These are phyloP conservation scores for Fusarium sp. DNA, from an alignment of 2,329 filamentous ascomycete species.

Conservation along the genomic window DNA sequence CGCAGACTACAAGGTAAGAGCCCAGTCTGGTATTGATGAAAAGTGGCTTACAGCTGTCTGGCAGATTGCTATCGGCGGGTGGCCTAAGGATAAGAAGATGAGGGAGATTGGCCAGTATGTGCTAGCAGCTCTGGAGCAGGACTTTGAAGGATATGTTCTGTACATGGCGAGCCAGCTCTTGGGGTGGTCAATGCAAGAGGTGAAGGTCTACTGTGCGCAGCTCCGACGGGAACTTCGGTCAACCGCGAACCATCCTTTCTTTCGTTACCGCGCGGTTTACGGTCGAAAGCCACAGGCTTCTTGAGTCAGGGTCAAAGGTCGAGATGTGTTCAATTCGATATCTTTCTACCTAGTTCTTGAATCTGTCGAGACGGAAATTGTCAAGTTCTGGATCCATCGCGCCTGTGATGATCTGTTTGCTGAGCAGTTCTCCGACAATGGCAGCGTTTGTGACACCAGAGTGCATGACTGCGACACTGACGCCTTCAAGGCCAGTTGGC, in stretches of 20 bases:
- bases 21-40: too few relatives aligned
- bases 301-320: background rate
- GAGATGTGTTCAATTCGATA: accelerated
- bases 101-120: background rate
- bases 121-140: background rate
- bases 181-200: background rate
- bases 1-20: background rate
- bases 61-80: background rate
- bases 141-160: background rate
- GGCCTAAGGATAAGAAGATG: background rate
- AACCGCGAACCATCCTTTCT: background rate
- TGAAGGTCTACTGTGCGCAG: background rate
- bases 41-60: background rate
- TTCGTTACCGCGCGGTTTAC: background rate
- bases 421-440: conserved; percentile 23
- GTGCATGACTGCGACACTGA: conserved; percentile 29
- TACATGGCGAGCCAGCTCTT: conserved; percentile 5
- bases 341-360: background rate
- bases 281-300: background rate
- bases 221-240: background rate
- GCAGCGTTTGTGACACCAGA: conserved; percentile 31
- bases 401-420: background rate
- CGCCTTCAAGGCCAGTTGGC: background rate
- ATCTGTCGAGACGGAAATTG: background rate
- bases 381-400: background rate